A percentile compares a stretch with the other conserved stretches of the same genome.
Conservation (phyloP, 371 early-diverging fungal genomes). For the Rhizopus stolonifer region DNA sequence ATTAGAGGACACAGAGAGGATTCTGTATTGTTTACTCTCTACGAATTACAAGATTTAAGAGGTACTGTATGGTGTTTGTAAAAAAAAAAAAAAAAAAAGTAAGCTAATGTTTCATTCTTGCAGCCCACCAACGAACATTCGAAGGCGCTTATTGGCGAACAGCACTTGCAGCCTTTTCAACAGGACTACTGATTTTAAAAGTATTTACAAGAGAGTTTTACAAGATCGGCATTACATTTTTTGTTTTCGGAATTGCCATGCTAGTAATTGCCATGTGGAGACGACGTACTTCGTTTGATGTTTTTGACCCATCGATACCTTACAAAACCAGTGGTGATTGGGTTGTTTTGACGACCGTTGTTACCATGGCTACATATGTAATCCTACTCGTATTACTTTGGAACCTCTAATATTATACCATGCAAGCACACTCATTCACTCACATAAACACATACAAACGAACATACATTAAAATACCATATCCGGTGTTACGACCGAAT, state of each 20-base stretch:
- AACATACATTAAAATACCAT: too few relatives aligned
- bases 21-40: conserved; percentile 37
- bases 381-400: conserved; percentile 46
- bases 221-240: conserved; percentile 73
- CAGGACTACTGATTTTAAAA: conserved; percentile 67
- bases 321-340: conserved; percentile 52
- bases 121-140: conserved; percentile 75
- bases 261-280: conserved; percentile 64
- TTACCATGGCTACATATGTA: conserved; percentile 51
- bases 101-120: background rate
- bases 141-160: conserved; percentile 83
- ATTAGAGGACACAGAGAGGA: conserved; percentile 46
- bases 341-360: conserved; percentile 51
- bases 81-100: background rate
- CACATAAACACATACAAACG: background rate
- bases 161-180: conserved; percentile 65
- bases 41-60: conserved; percentile 45
- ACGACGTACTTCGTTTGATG: conserved; percentile 49
- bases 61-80: conserved; percentile 18
- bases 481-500: too few relatives aligned
- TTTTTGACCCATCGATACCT: conserved; percentile 45
- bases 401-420: conserved; percentile 27
- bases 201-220: conserved; percentile 71
- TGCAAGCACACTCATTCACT: too few relatives aligned
- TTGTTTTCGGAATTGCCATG: conserved; percentile 67